A percentile compares a stretch with the other conserved stretches of the same genome.
phyloP scores from a whole-genome alignment of 257 asterid species.

The Solanum etuberosum region DNA sequence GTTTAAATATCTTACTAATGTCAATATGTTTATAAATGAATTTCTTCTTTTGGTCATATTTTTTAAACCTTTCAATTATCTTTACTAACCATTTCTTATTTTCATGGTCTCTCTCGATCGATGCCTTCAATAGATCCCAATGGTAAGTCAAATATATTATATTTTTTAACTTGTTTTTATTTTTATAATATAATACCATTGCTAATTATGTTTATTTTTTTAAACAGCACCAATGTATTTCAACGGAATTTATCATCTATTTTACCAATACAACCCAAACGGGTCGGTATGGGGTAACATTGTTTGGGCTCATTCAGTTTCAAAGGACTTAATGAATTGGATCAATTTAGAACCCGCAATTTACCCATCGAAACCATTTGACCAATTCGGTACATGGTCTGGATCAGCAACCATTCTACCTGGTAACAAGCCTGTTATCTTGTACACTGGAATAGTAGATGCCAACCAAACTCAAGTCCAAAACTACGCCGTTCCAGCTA shows the following conservation, averaged over 20 bases:
- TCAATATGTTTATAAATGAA: background rate
- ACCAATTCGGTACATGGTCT: conserved; percentile 36
- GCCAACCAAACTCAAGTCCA: conserved; percentile 28
- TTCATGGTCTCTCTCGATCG: background rate
- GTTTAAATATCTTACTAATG: background rate
- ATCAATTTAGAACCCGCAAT: conserved; percentile 21
- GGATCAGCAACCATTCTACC: conserved; percentile 42
- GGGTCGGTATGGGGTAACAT: conserved; percentile 43
- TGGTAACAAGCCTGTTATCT: conserved; percentile 25
- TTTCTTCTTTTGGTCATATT: background rate
- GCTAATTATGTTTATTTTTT: background rate
- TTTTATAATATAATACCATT: background rate
- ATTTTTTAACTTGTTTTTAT: background rate
- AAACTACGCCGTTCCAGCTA: conserved; percentile 30
- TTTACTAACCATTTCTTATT: background rate
- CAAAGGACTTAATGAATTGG: conserved; percentile 39
- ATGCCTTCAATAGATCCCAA: conserved; percentile 23
- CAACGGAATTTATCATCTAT: conserved; percentile 36
- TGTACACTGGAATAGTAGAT: conserved; percentile 39
- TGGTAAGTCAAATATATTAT: conserved; percentile 3
- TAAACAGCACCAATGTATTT: conserved; percentile 31
- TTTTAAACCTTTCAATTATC: background rate
- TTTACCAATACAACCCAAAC: conserved; percentile 39
- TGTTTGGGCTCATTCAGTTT: conserved; percentile 43
- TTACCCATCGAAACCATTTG: conserved; percentile 28